Base-by-base conservation (phyloP, 2,329 filamentous ascomycete genomes). In the Verticillium nonalfalfae region DNA sequence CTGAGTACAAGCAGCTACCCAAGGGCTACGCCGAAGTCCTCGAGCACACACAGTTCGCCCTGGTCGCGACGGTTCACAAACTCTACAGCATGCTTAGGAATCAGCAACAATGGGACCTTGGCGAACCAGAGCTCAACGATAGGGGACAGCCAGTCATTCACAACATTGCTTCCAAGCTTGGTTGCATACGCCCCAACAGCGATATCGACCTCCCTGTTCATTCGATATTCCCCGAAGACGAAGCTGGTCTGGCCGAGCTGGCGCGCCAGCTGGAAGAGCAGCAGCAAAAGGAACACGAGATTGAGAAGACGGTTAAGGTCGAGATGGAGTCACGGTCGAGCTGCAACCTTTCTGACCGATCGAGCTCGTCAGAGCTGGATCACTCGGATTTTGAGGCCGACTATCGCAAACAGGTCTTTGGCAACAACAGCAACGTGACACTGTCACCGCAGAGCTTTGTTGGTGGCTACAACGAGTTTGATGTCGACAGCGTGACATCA, bases 1-100 rank as follows among this genome's bases (percentile, higher is more conserved):
- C 84, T n/a, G 85, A 88, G 68, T 88, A 85, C 71, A 88, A 88
- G 76, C 85, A 88, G 73, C 71, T 88, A 56, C 85, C 85, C 11
- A 75, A 82, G 76, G 85, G 85, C 60, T 87, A 88, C 66, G 85
- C 85, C 59, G 85, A 88, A 69, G 84, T 88, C 21, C 73, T 88
- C 39, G 85, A 88, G 67, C 86, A 87, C 73, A 87, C 84, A 1
- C 85, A 88, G 68, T 85, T 86, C 68, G 83, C 84, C 57, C 78
- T 88, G 61, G 85, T 87, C 62, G 84, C 84, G 60, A 87, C 85
- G 21, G 83, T 87, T 1, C 85, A 87, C 70, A 88, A 88, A 73
- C 79, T 88, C 26, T 88, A 88, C 71, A 77, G 79, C 59, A 88
- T 88, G 85, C 80, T 88, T 56, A 79, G 83, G 63, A 83, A 77